These are phyloP conservation scores for Candida pseudoglaebosa DNA, from an alignment of 805 yeast genomes.

Conservation along the genomic window DNA sequence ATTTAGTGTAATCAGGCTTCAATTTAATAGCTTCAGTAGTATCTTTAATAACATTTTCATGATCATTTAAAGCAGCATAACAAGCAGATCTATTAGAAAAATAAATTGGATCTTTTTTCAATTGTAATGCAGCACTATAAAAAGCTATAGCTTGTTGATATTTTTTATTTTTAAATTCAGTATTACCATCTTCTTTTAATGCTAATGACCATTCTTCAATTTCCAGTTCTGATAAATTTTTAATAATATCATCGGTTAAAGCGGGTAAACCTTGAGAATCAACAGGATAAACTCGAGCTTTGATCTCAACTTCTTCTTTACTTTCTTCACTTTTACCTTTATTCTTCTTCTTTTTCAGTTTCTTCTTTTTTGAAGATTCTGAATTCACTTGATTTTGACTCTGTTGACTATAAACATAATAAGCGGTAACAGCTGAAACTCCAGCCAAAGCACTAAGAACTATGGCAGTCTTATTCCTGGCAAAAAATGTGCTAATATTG, in stretches of 20 bases:
- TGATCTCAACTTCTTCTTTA: slow-evolving; percentile 24
- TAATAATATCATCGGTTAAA: slow-evolving; percentile 44
- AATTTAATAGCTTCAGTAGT: slow-evolving; percentile 80
- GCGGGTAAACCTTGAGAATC: slow-evolving; percentile 55
- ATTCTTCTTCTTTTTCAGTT: slow-evolving; percentile 41
- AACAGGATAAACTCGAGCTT: slow-evolving; percentile 46
- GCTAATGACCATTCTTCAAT: slow-evolving; percentile 65
- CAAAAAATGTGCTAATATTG: slow-evolving; percentile 29
- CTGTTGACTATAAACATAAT: slow-evolving; percentile 41
- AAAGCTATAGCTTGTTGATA: slow-evolving; percentile 72
- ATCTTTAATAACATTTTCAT: slow-evolving; percentile 82
- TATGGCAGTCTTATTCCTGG: slow-evolving; percentile 59
- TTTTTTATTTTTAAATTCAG: slow-evolving; percentile 64
- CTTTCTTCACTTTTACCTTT: slow-evolving; percentile 9
- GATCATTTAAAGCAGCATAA: slow-evolving; percentile 74
- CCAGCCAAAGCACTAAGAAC: slow-evolving; percentile 61
- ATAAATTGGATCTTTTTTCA: slow-evolving; percentile 81
- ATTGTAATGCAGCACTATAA: slow-evolving; percentile 72
- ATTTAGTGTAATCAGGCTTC: slow-evolving; percentile 88
- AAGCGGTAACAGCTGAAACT: slow-evolving; percentile 61
- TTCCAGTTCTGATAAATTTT: slow-evolving; percentile 44
- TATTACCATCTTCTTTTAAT: slow-evolving; percentile 88
- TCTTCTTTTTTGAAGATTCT: slow-evolving; percentile 32
- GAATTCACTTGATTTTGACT: slow-evolving; percentile 11
- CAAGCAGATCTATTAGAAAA: slow-evolving; percentile 97